These are phyloP conservation scores for Stenogyne calaminthoides DNA, from an alignment of 305 asterid genomes.

Conservation along the genomic window DNA sequence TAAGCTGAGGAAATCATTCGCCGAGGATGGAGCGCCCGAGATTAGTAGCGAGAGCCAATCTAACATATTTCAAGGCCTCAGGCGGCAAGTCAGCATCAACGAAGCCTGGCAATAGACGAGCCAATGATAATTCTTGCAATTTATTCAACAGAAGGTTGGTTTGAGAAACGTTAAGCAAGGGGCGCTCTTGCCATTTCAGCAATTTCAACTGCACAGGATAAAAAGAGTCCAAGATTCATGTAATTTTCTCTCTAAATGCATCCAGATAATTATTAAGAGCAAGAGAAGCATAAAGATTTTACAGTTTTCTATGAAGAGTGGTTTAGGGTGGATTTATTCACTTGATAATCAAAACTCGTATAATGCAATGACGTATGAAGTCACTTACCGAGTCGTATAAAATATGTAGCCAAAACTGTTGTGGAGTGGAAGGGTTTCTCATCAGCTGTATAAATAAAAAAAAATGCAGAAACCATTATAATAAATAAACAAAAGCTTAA, in stretches of 20 bases:
- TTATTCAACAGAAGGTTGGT: slow-evolving; percentile 75
- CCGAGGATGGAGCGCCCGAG: slow-evolving; percentile 89
- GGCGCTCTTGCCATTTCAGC: slow-evolving; percentile 73
- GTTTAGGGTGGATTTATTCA: not conserved
- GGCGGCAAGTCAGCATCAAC: slow-evolving; percentile 66
- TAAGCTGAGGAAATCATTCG: slow-evolving; percentile 44
- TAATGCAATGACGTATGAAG: slow-evolving; percentile 21
- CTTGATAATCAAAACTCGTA: slow-evolving; percentile 16
- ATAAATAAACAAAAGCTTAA: slow-evolving; percentile 14
- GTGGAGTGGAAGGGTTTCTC: slow-evolving; percentile 93
- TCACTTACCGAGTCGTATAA: slow-evolving; percentile 74
- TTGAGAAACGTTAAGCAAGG: slow-evolving; percentile 75
- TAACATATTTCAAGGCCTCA: slow-evolving; percentile 75
- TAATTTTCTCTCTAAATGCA: not conserved
- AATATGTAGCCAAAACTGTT: slow-evolving; percentile 86
- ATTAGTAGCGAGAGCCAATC: slow-evolving; percentile 87
- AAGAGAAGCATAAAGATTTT: not conserved
- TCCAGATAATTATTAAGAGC: not conserved
- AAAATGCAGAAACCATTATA: not conserved
- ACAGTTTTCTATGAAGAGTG: too few relatives aligned
- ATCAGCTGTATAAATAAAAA: slow-evolving; percentile 70
- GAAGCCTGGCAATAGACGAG: slow-evolving; percentile 76
- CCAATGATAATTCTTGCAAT: slow-evolving; percentile 88
- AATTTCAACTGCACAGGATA: slow-evolving; percentile 63
- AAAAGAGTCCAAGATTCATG: slow-evolving; percentile 17